Evolutionary conservation across 441 rosid genomes (phyloP).

Genomic region (Lagerstroemia fauriei): DNA sequence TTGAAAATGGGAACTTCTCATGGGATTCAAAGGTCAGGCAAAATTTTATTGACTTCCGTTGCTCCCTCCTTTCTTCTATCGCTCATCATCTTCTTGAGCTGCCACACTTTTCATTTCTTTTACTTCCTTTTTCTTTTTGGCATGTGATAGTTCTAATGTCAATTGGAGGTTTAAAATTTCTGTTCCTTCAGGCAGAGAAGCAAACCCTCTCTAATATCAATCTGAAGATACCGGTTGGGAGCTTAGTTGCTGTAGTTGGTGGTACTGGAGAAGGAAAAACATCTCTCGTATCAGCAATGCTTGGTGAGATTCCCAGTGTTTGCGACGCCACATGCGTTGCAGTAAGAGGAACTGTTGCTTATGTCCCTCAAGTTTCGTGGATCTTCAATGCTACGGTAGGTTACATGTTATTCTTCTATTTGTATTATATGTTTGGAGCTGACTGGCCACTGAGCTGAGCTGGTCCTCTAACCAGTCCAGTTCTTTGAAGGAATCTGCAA

Average conservation of each 20-base stretch:
- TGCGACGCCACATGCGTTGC: constrained; percentile 58
- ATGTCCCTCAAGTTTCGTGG: constrained; percentile 99
- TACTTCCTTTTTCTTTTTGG: background rate
- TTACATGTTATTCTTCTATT: constrained; percentile 32
- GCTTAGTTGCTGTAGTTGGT: constrained; percentile 93
- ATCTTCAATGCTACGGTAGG: constrained; percentile 94
- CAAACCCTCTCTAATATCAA: constrained; percentile 79
- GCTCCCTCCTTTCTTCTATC: background rate
- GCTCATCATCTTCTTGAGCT: background rate
- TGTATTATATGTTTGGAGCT: constrained; percentile 2
- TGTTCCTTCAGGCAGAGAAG: constrained; percentile 62
- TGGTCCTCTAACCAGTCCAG: background rate
- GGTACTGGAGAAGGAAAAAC: constrained; percentile 97
- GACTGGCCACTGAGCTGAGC: background rate
- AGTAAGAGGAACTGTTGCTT: constrained; percentile 80
- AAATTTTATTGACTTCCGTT: background rate
- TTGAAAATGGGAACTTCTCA: constrained; percentile 82
- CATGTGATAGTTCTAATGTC: background rate
- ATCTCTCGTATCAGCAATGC: constrained; percentile 93
- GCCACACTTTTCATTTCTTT: background rate
- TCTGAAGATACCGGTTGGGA: constrained; percentile 78
- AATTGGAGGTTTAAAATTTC: constrained; percentile 16
- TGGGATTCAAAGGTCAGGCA: constrained; percentile 88
- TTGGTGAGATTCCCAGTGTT: constrained; percentile 80
- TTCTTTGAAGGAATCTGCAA: background rate